These are phyloP conservation scores for Pontederia crassipes DNA, from an alignment of 176 grass and related monocot genomes.

Conservation along the genomic window DNA sequence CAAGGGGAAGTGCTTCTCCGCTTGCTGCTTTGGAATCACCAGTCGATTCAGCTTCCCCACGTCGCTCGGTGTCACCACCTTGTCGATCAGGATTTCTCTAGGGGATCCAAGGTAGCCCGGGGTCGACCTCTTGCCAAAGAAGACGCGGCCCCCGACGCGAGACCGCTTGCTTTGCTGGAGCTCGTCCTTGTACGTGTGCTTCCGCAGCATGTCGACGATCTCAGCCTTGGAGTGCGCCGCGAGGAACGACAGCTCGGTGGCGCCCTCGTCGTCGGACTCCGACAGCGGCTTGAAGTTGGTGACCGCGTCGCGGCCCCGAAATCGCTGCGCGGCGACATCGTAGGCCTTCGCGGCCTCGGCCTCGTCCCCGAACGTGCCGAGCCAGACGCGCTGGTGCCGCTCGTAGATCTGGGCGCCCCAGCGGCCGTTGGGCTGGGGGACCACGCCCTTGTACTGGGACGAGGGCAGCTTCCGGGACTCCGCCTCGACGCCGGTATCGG, in stretches of 20 bases:
- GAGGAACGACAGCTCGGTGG: conserved; percentile 2
- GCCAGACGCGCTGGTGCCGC: conserved; percentile 8
- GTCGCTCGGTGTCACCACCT: conserved; percentile 3
- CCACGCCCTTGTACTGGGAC: conserved; percentile 4
- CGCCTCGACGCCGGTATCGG: background rate
- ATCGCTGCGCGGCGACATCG: conserved; percentile 6
- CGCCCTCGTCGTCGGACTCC: background rate
- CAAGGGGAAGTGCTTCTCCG: conserved; percentile 8
- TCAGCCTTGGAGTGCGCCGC: background rate
- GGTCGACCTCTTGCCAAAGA: background rate
- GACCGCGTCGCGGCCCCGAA: conserved; percentile 9
- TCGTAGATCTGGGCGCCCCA: conserved; percentile 19
- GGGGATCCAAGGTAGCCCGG: background rate
- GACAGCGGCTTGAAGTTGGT: conserved; percentile 10
- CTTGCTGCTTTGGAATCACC: conserved; percentile 8
- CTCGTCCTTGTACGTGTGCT: conserved; percentile 11
- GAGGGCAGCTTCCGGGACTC: conserved; percentile 4
- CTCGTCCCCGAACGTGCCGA: conserved; percentile 9
- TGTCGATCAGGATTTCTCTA: background rate
- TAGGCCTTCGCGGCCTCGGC: background rate
- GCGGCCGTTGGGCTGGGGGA: conserved; percentile 6
- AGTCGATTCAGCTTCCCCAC: conserved; percentile 7
- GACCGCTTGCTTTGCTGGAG: background rate
- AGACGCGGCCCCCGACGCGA: background rate
- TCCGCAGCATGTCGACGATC: conserved; percentile 16